A percentile compares a stretch with the other conserved stretches of the same genome.
Evolutionary conservation across 2,329 filamentous ascomycete species (phyloP).

Genomic region (Fusarium tanahbumbuense): DNA sequence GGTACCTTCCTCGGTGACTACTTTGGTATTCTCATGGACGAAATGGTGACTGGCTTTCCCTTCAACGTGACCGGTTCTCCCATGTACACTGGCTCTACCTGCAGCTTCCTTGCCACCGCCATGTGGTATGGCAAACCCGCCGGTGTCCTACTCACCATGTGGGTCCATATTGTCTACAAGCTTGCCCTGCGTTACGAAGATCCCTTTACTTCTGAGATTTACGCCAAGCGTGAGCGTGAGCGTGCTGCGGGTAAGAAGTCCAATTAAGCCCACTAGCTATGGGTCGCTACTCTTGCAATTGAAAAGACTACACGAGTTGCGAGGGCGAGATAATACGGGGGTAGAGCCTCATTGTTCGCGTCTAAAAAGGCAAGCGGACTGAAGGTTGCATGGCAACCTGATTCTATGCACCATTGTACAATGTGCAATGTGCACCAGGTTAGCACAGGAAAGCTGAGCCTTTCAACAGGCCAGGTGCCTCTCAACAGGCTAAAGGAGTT

Average conservation of each 20-base stretch:
- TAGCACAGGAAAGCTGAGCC: slow-evolving; percentile 40
- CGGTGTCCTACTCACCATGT: slow-evolving; percentile 78
- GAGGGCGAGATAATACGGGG: neutral
- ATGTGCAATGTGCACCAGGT: slow-evolving; percentile 30
- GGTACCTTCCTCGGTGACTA: slow-evolving; percentile 98
- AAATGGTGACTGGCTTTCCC: slow-evolving; percentile 92
- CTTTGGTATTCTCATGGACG: slow-evolving; percentile 97
- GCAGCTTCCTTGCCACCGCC: slow-evolving; percentile 91
- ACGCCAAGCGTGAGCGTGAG: slow-evolving; percentile 81
- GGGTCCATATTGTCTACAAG: slow-evolving; percentile 82
- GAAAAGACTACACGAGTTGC: slow-evolving; percentile 17
- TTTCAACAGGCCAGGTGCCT: slow-evolving; percentile 47
- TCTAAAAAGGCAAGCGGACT: neutral
- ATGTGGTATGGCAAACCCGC: slow-evolving; percentile 89
- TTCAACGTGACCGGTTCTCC: slow-evolving; percentile 92
- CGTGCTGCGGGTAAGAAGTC: slow-evolving; percentile 66
- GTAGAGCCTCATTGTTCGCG: neutral
- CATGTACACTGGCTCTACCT: slow-evolving; percentile 95
- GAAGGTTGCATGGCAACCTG: slow-evolving; percentile 6
- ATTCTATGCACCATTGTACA: slow-evolving; percentile 22
- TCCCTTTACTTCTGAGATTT: slow-evolving; percentile 93
- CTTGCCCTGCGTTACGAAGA: slow-evolving; percentile 89
- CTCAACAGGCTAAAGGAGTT: slow-evolving; percentile 47
- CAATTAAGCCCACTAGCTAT: slow-evolving; percentile 51
- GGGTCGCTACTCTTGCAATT: slow-evolving; percentile 14